Percentiles rank a stretch among this genome's conserved stretches.
phyloP scores from a whole-genome alignment of 1,284 basidiomycete genomes.

The Cryptococcus sp. region DNA sequence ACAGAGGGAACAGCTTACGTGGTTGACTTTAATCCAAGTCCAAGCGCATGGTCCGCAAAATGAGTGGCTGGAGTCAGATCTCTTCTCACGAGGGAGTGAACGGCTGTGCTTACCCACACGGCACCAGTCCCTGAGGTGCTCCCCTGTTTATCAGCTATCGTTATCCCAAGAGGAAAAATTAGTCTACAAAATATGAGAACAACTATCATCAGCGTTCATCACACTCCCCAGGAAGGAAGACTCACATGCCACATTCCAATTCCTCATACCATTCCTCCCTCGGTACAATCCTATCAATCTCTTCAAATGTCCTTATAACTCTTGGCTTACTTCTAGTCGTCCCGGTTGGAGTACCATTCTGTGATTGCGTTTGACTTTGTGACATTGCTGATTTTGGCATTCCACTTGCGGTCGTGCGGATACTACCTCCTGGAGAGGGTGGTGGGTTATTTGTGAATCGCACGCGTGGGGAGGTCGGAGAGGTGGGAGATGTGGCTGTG shows the following conservation, averaged over 20 bases:
- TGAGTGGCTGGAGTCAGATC: slow-evolving; percentile 21
- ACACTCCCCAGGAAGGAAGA: background rate
- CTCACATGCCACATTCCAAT: slow-evolving; percentile 36
- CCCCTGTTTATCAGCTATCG: slow-evolving; percentile 13
- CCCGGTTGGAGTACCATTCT: slow-evolving; percentile 1
- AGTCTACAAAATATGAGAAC: slow-evolving; percentile 29
- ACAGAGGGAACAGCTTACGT: slow-evolving; percentile 10
- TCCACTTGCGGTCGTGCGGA: background rate
- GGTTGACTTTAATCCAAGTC: slow-evolving; percentile 32
- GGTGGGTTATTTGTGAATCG: slow-evolving; percentile 1
- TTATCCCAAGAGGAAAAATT: background rate
- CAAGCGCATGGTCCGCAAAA: slow-evolving; percentile 37
- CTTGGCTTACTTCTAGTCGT: slow-evolving; percentile 7
- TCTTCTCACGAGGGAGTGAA: background rate
- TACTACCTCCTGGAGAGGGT: background rate
- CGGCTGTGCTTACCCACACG: slow-evolving; percentile 39
- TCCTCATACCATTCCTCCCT: slow-evolving; percentile 37
- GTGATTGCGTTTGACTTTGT: background rate
- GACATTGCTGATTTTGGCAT: background rate
- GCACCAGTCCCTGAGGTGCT: slow-evolving; percentile 27
- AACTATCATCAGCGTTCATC: slow-evolving; percentile 10
- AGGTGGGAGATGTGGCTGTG: background rate
- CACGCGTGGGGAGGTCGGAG: background rate
- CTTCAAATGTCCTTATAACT: slow-evolving; percentile 34
- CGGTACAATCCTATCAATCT: slow-evolving; percentile 21